phyloP scores from a whole-genome alignment of 2,329 filamentous ascomycete genomes.

The Incumbomyces lentus region DNA sequence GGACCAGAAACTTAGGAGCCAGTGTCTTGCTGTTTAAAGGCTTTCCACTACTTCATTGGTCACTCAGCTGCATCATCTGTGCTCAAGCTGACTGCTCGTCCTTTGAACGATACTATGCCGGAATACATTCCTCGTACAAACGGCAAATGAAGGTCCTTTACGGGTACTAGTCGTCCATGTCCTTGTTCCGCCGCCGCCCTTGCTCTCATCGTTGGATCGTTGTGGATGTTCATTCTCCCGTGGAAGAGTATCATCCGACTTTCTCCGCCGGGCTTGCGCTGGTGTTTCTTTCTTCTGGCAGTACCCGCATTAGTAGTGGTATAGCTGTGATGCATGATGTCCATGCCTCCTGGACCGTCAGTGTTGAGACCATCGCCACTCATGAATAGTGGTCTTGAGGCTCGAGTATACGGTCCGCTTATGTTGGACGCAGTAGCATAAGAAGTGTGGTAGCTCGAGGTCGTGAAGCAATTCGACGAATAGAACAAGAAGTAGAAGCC shows the following conservation, averaged over 20 bases:
- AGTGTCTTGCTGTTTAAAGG: too few relatives aligned
- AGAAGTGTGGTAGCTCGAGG: conserved; percentile 47
- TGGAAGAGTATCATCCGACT: conserved; percentile 19
- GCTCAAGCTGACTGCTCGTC: conserved; percentile 8
- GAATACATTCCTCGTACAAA: conserved; percentile 19
- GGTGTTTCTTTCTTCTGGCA: neutral
- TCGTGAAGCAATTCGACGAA: conserved; percentile 49
- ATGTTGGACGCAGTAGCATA: conserved; percentile 42
- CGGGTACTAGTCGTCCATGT: conserved; percentile 4
- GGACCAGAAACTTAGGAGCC: too few relatives aligned
- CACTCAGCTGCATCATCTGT: neutral
- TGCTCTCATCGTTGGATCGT: conserved; percentile 10
- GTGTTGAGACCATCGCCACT: conserved; percentile 22
- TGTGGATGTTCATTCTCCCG: conserved; percentile 15
- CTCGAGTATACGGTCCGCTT: conserved; percentile 30
- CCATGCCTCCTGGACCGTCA: conserved; percentile 18
- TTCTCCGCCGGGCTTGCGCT: conserved; percentile 1
- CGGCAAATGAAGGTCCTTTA: conserved; percentile 10
- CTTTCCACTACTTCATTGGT: too few relatives aligned
- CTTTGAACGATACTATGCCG: conserved; percentile 10
- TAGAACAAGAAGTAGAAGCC: conserved; percentile 53
- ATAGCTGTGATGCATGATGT: conserved; percentile 14
- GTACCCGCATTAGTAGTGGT: neutral
- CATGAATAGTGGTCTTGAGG: conserved; percentile 25
- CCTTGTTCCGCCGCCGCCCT: conserved; percentile 8